These are phyloP conservation scores for Trypethelium eluteriae DNA, from an alignment of 495 filamentous ascomycete genomes.

Conservation along the genomic window DNA sequence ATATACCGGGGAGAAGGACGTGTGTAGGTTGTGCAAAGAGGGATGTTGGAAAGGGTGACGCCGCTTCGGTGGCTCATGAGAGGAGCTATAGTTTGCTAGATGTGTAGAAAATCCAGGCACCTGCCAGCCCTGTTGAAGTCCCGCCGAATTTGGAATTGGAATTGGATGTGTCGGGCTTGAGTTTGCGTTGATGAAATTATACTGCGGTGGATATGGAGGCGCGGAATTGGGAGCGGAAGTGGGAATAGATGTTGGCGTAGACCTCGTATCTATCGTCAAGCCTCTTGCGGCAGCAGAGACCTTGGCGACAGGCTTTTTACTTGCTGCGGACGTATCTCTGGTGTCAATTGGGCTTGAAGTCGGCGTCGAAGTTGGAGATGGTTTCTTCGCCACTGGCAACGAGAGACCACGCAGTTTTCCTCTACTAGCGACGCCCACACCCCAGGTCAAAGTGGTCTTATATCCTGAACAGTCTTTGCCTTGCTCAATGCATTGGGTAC, in stretches of 20 bases:
- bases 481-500: conserved; percentile 84
- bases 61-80: background rate
- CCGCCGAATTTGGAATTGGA: conserved; percentile 29
- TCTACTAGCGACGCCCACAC: conserved; percentile 90
- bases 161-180: conserved; percentile 30
- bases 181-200: conserved; percentile 1
- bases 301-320: conserved; percentile 2
- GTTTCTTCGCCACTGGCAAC: conserved; percentile 69
- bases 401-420: conserved; percentile 89
- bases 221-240: conserved; percentile 5
- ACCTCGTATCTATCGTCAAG: conserved; percentile 22
- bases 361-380: conserved; percentile 35
- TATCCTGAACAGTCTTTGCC: conserved; percentile 94
- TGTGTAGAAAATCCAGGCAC: conserved; percentile 29
- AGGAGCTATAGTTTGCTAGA: conserved; percentile 19
- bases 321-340: background rate
- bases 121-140: conserved; percentile 27
- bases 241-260: background rate
- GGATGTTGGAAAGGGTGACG: conserved; percentile 21
- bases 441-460: conserved; percentile 96
- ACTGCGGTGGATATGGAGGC: conserved; percentile 7
- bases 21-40: conserved; percentile 39
- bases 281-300: conserved; percentile 30
- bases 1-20: conserved; percentile 32
- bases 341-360: conserved; percentile 14